Evolutionary conservation across 768 basidiomycete species (phyloP), one percentile per base, ranked within the genome.

Genomic region (Lactarius sanguifluus): DNA sequence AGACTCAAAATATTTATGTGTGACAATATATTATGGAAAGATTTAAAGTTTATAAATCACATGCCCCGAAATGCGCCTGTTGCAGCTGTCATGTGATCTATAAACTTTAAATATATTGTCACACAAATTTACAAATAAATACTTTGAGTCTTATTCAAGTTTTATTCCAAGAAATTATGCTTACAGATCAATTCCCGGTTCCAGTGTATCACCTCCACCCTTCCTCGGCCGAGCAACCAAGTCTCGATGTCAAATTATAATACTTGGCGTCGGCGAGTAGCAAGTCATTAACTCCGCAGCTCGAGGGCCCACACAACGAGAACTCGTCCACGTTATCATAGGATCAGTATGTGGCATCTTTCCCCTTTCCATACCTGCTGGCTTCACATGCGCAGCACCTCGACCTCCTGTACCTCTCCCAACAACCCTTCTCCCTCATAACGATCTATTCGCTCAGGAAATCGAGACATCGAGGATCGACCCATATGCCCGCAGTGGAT

Each of bases 271-370:
- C 32, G 32, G 32, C 32, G 32, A 12, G 36, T 36, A 36, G 36
- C 36, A 36, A 36, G 36, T 5, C 10, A 9, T 47, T 52, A 20
- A 92, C 96, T 72, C 81, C 97, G 65, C 88, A 99, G 77, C 79
- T 98, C 62, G n/a, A n/a, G n/a, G n/a, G n/a, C n/a, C n/a, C n/a
- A n/a, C n/a, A n/a, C n/a, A 93, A 98, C 43, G 96, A 99, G 78
- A 98, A 95, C 72, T 92, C 98, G 2, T 79, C 98, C 60, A 95
- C 92, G 96, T 74, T 95, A 95, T 71, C 88, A 94, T 69, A 83
- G 93, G 0, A 94, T 94, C 75, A 83, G 90, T 59, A 85, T 89
- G 81, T 95, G 91, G 71, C 45, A 79, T 74, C 30, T 18, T 41
- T n/a, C n/a, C 28, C 28, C 28, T 30, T n/a, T 32, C 20, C 38